Evolutionary conservation across 116 monocot species (phyloP), one percentile per base, ranked within the genome.

Genomic region (Zostera marina): DNA sequence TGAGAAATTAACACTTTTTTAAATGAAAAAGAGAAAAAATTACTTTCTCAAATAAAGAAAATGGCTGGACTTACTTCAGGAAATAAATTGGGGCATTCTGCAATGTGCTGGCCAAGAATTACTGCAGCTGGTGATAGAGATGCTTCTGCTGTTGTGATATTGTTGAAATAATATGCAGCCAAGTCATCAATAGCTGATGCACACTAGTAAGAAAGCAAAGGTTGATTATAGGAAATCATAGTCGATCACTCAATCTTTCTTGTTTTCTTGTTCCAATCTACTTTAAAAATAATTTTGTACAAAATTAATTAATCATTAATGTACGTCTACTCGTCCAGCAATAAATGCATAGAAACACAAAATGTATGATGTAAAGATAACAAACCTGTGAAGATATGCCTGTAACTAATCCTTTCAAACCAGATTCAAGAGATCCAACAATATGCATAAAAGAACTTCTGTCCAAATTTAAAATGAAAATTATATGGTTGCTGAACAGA

Each of bases 351-450:
- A 20, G 15, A 38, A n/a, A 14, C 12, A 56, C 24, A 56, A 32
- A 56, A 16, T n/a, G 14, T 8, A 56, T 15, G 7, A 11, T 13
- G 39, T 45, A 43, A 12, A 10, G 9, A 20, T 22, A 3, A 38
- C 46, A 48, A 66, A 85, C 96, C 89, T 96, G 96, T 22, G 96
- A 89, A 51, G 96, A 88, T 53, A 96, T 83, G 62, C 70, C 64
- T 21, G 85, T 8, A 73, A 89, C 96, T 65, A 96, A 68, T 46
- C 85, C 82, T 63, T 96, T 89, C 26, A 96, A 73, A 68, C 96
- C 96, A 74, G 96, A 89, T 72, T 96, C 89, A 66, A 96, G 85
- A 43, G 96, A 89, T 14, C 78, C 77, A 20, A 89, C 85, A 59
- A 96, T 78, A 79, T 85, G 89, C 82, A 80, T 79, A 71, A 96